A percentile compares a stretch with the other conserved stretches of the same genome.
phyloP scores from a whole-genome alignment of 192 early-diverging fungal genomes.

The Dimargaris cristalligena region DNA sequence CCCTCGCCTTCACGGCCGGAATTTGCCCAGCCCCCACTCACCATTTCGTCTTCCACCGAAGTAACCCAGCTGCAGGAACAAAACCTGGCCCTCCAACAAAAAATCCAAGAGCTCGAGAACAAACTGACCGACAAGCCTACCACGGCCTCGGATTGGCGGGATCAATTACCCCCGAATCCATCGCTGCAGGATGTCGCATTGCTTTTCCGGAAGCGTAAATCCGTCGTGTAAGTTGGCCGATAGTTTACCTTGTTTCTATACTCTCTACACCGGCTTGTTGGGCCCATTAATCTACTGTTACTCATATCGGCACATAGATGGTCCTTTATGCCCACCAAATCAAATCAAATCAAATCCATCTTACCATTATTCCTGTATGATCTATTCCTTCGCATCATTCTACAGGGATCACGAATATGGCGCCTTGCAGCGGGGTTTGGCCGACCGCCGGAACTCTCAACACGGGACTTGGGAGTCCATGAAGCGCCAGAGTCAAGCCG shows the following conservation, averaged over 20 bases:
- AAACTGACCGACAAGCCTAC: neutral
- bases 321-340: too few species aligned
- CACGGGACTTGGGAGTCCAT: conserved; percentile 6
- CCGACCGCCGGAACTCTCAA: conserved; percentile 8
- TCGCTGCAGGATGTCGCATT: neutral
- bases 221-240: neutral
- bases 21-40: neutral
- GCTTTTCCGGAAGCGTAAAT: conserved; percentile 9
- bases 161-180: too few species aligned
- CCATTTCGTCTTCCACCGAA: neutral
- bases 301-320: too few species aligned
- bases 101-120: neutral
- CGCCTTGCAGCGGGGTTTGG: conserved; percentile 5
- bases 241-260: too few species aligned
- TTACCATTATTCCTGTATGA: too few species aligned
- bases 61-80: neutral
- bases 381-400: too few species aligned
- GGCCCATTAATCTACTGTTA: too few species aligned
- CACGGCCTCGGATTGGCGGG: too few species aligned
- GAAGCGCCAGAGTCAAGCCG: conserved; percentile 8
- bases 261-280: too few species aligned
- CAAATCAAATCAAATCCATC: too few species aligned
- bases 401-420: conserved; percentile 7
- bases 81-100: neutral
- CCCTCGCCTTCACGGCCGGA: neutral